phyloP scores from a whole-genome alignment of 2,329 filamentous ascomycete species.

The Colletotrichum liaoningense region DNA sequence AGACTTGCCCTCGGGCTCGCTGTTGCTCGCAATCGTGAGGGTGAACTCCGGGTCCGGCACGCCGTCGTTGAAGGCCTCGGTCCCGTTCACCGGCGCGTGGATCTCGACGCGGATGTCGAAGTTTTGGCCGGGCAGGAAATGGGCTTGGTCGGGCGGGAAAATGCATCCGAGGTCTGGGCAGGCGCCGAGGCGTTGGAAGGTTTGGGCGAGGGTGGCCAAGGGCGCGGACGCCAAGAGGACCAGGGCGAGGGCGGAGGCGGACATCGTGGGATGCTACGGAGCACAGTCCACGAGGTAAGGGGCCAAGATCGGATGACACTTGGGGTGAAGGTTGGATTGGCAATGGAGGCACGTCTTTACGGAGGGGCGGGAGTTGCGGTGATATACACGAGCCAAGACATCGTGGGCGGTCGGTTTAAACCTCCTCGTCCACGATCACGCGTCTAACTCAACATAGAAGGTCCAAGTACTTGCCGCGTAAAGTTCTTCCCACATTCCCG shows the following conservation, averaged over 20 bases:
- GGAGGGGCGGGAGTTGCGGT: too few species aligned
- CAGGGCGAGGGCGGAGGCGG: constrained; percentile 48
- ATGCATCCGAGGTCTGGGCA: constrained; percentile 71
- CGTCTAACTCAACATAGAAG: constrained; percentile 31
- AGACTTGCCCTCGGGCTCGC: constrained; percentile 57
- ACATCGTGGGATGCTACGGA: constrained; percentile 41
- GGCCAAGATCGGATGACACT: background rate
- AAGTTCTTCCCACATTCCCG: background rate
- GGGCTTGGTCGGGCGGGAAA: constrained; percentile 73
- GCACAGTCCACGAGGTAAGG: background rate
- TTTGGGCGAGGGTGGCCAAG: constrained; percentile 61
- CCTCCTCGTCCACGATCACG: background rate
- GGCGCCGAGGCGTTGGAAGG: constrained; percentile 68
- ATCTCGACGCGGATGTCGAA: constrained; percentile 88
- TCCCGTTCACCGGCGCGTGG: constrained; percentile 84
- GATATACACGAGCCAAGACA: background rate
- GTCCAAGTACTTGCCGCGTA: constrained; percentile 16
- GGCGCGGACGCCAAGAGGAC: constrained; percentile 48
- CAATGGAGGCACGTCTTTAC: background rate
- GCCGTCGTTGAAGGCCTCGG: constrained; percentile 76
- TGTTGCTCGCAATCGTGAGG: constrained; percentile 77
- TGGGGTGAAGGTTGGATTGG: background rate
- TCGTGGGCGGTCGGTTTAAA: background rate
- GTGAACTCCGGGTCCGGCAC: constrained; percentile 80
- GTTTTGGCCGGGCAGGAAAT: constrained; percentile 85